Base-by-base conservation (phyloP, 768 basidiomycete genomes). In the Psilocybe cubensis region DNA sequence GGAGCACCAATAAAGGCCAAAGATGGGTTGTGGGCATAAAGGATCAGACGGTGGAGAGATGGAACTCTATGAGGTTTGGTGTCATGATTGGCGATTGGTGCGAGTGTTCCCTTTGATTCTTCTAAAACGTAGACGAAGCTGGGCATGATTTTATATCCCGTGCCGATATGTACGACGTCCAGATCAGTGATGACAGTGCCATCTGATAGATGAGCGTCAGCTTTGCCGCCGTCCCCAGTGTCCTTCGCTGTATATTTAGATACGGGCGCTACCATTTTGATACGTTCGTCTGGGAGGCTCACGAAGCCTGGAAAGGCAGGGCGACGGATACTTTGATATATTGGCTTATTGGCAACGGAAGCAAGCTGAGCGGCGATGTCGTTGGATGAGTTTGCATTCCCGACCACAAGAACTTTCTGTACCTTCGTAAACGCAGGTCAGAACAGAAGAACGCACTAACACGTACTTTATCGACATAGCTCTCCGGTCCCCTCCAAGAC, bases 321-420 rank as follows among this genome's bases (percentile, higher is more conserved):
- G 0, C 78, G 74, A 2, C 82, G 79, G 23, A 76, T 73, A 11
- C 78, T 80, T 43, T 82, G 78, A 59, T 78, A 79, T 0, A 83
- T 72, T 4, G 83, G 81, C 1, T 68, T 57, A 31, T 68, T 58
- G 0, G 74, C 73, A 12, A 81, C 66, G 0, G 72, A 54, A 0
- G 72, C 73, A 0, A 83, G 70, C 31, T 82, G 80, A 1, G 78
- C 75, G 0, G 79, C 78, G 35, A 83, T 79, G 47, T 84, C 83
- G 60, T 84, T 84, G 31, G 75, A 72, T 1, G 82, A 83, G 48
- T 83, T 80, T 18, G 79, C 83, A 21, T 83, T 83, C 10, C 79
- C 83, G 3, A 83, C 65, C 9, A 84, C 72, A 0, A 82, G 70
- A 20, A 76, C 71, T 17, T 75, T 74, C 83, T 84, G n/a, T 7